phyloP scores from a whole-genome alignment of 1,284 basidiomycete species.

The Ceratobasidium theobromae region DNA sequence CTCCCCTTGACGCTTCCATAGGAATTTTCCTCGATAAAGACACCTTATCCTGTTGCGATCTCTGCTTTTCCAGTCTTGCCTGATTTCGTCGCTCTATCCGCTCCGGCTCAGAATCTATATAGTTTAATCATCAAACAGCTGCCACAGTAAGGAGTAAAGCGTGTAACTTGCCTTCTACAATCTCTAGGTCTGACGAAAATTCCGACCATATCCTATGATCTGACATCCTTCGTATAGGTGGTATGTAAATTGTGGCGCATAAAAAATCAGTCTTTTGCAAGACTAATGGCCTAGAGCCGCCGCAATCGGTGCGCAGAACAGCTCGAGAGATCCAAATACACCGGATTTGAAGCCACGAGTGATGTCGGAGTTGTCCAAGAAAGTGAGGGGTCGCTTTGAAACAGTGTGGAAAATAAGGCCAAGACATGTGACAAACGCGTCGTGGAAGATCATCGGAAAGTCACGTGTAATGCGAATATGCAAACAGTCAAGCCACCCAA shows the following conservation, averaged over 20 bases:
- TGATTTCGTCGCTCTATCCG: not conserved
- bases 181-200: conserved; percentile 1
- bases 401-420: not conserved
- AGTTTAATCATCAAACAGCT: not conserved
- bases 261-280: not conserved
- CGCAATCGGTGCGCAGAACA: too few relatives aligned
- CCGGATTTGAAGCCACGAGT: not conserved
- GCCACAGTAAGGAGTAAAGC: not conserved
- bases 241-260: not conserved
- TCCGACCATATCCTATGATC: not conserved
- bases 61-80: not conserved
- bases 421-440: conserved; percentile 9
- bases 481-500: too few relatives aligned
- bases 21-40: not conserved
- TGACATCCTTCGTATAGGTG: not conserved
- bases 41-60: too few relatives aligned
- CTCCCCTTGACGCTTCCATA: not conserved
- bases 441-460: not conserved
- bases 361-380: not conserved
- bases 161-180: not conserved
- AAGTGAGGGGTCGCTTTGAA: too few relatives aligned
- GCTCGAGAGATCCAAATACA: not conserved
- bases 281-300: too few relatives aligned
- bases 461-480: too few relatives aligned
- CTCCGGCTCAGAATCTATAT: conserved; percentile 14